A percentile compares a stretch with the other conserved stretches of the same genome.
These are phyloP conservation scores for Przewalskia tangutica DNA, from an alignment of 257 asterid species.

Conservation along the genomic window DNA sequence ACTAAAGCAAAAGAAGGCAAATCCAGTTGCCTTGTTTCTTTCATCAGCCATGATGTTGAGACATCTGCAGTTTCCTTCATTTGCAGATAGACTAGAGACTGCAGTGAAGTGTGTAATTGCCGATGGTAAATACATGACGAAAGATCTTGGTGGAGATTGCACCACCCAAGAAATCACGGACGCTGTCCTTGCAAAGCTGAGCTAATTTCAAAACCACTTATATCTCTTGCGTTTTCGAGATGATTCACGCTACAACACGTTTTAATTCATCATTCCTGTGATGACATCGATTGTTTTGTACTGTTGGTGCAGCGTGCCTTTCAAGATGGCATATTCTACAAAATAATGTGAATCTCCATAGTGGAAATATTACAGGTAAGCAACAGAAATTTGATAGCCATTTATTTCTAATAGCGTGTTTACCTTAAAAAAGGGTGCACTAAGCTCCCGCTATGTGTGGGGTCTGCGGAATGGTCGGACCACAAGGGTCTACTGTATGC, in stretches of 20 bases:
- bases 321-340: neutral
- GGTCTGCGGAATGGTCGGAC: no score
- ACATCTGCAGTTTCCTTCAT: constrained; percentile 94
- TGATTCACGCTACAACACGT: neutral
- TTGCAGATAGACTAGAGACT: constrained; percentile 83
- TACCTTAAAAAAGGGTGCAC: no score
- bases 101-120: constrained; percentile 72
- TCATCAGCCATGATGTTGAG: constrained; percentile 97
- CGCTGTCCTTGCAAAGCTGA: constrained; percentile 72
- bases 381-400: neutral
- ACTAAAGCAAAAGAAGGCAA: constrained; percentile 63
- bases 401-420: neutral
- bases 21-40: constrained; percentile 83
- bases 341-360: neutral
- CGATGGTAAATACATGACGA: constrained; percentile 60
- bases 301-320: neutral
- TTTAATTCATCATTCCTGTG: neutral
- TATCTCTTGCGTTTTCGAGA: neutral
- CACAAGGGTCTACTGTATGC: no score
- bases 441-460: no score
- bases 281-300: neutral
- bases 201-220: constrained; percentile 12
- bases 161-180: constrained; percentile 85
- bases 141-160: constrained; percentile 83
- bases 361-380: neutral